A percentile compares a stretch with the other conserved stretches of the same genome.
Evolutionary conservation across 2,329 filamentous ascomycete species (phyloP).

Genomic region (Fonsecaea monophora): DNA sequence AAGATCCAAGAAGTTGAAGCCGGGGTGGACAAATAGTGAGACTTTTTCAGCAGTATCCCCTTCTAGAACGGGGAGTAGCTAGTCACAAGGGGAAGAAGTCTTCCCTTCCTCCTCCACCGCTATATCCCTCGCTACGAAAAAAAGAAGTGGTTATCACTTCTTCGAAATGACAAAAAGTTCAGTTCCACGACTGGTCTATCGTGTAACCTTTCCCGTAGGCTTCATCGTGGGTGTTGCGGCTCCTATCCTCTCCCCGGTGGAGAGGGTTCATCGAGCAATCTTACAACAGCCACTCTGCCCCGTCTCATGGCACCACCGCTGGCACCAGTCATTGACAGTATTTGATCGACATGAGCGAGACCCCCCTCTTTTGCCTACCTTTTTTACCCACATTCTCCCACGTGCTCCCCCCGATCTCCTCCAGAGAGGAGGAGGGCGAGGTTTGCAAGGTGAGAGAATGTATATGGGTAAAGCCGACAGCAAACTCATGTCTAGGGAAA

Average conservation of each 20-base stretch:
- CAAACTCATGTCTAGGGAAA: constrained; percentile 44
- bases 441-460: background rate
- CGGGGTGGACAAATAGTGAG: constrained; percentile 80
- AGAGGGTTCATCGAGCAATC: background rate
- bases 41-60: constrained; percentile 65
- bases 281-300: background rate
- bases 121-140: too few relatives aligned
- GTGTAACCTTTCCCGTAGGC: background rate
- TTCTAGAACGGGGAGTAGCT: constrained; percentile 41
- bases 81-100: background rate
- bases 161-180: constrained; percentile 41
- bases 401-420: too few relatives aligned
- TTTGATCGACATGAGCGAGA: background rate
- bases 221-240: constrained; percentile 5
- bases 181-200: background rate
- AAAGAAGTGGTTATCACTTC: background rate
- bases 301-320: background rate
- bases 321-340: too few relatives aligned
- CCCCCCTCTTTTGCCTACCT: background rate
- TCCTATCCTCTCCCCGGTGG: background rate
- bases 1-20: constrained; percentile 45
- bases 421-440: background rate
- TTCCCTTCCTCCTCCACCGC: too few relatives aligned
- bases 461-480: constrained; percentile 54
- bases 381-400: too few relatives aligned